phyloP scores from a whole-genome alignment of 73 alveolate species.

The Loxodes magnus region DNA sequence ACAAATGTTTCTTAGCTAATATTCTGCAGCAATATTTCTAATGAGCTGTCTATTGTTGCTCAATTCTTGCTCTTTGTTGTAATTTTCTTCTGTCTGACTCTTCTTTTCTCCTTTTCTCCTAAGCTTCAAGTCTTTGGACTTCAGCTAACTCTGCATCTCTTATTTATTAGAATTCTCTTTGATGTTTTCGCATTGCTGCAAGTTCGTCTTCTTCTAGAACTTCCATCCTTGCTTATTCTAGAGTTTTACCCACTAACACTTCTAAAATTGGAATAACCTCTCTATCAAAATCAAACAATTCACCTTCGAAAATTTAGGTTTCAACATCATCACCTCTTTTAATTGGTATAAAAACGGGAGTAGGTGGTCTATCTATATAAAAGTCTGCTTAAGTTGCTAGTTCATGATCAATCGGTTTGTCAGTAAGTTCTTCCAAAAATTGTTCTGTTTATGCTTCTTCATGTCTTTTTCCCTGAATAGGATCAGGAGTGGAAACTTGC shows the following conservation, averaged over 20 bases:
- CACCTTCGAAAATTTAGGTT: constrained; percentile 65
- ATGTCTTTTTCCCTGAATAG: constrained; percentile 57
- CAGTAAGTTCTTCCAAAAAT: constrained; percentile 39
- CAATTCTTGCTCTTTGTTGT: constrained; percentile 27
- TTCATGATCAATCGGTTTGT: constrained; percentile 28
- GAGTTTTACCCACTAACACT: constrained; percentile 93
- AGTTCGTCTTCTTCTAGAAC: constrained; percentile 97
- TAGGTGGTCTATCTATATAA: constrained; percentile 73
- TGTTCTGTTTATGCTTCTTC: constrained; percentile 68
- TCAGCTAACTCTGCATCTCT: constrained; percentile 76
- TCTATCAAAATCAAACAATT: constrained; percentile 54
- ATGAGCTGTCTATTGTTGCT: constrained; percentile 30
- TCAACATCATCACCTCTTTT: constrained; percentile 52
- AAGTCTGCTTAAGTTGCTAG: constrained; percentile 76
- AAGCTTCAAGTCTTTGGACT: constrained; percentile 74
- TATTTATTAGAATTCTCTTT: constrained; percentile 78
- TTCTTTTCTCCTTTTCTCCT: constrained; percentile 60
- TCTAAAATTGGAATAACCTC: constrained; percentile 86
- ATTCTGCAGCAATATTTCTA: constrained; percentile 30
- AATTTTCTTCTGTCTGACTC: constrained; percentile 51
- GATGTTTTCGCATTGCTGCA: constrained; percentile 65
- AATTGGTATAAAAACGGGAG: constrained; percentile 74
- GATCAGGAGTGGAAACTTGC: constrained; percentile 52
- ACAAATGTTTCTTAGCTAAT: constrained; percentile 4
- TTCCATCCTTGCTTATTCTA: constrained; percentile 91